Conservation (phyloP, 768 basidiomycete genomes). For the Suillus fuscotomentosus region DNA sequence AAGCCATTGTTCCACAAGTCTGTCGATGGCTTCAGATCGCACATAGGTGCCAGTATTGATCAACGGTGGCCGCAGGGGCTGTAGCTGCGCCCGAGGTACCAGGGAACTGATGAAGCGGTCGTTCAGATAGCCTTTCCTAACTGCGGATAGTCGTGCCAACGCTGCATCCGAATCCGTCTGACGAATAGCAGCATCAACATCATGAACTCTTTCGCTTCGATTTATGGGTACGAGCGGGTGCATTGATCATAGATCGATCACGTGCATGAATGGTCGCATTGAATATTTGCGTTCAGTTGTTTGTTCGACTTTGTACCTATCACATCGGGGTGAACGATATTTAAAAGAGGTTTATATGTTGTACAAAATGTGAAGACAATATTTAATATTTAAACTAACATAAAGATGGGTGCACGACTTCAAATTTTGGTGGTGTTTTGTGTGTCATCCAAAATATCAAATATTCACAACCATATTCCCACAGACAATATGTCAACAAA, state of each 20-base stretch:
- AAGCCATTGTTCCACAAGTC: conserved; percentile 68
- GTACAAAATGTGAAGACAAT: too few species aligned
- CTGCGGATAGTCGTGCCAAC: conserved; percentile 83
- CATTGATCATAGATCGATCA: not conserved
- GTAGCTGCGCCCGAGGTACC: conserved; percentile 64
- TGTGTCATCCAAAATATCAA: too few species aligned
- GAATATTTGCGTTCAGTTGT: not conserved
- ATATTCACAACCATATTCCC: too few species aligned
- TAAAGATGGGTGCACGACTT: too few species aligned
- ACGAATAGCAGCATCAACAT: conserved; percentile 64
- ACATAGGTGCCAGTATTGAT: conserved; percentile 96
- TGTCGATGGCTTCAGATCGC: conserved; percentile 77
- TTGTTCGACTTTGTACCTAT: not conserved
- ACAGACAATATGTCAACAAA: too few species aligned
- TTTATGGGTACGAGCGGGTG: not conserved
- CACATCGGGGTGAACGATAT: too few species aligned
- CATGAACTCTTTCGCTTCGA: conserved; percentile 25
- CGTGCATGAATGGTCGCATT: not conserved
- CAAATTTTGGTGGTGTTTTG: too few species aligned
- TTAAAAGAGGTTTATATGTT: too few species aligned
- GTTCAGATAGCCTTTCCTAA: conserved; percentile 70
- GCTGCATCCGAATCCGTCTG: conserved; percentile 84
- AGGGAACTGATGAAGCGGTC: conserved; percentile 74
- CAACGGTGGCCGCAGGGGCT: conserved; percentile 68
- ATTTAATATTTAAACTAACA: too few species aligned